Conservation (phyloP, 139 green algal genomes). For the Prasinococcaceae sp. region DNA sequence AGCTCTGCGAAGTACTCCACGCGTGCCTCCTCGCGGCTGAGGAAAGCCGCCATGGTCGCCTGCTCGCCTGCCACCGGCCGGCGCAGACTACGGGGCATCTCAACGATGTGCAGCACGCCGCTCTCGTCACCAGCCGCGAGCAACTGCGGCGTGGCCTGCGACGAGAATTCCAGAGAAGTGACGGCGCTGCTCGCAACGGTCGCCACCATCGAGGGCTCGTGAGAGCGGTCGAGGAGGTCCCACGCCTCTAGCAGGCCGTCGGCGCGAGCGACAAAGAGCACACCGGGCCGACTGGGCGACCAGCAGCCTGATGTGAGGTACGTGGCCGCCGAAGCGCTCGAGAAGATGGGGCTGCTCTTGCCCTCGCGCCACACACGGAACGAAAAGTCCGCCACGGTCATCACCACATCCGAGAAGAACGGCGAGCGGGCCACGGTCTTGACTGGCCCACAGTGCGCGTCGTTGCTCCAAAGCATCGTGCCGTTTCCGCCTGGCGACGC, state of each 20-base stretch:
- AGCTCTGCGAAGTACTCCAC: neutral
- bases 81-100: slow-evolving; percentile 61
- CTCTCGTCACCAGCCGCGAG: slow-evolving; percentile 36
- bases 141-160: slow-evolving; percentile 33
- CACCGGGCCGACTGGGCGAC: slow-evolving; percentile 57
- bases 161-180: slow-evolving; percentile 42
- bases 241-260: slow-evolving; percentile 24
- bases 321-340: slow-evolving; percentile 8
- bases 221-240: slow-evolving; percentile 46
- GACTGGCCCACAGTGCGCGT: slow-evolving; percentile 42
- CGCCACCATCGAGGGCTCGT: slow-evolving; percentile 45
- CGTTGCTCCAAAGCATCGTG: too few species aligned
- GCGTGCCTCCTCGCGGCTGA: slow-evolving; percentile 31
- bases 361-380: slow-evolving; percentile 45
- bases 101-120: slow-evolving; percentile 60
- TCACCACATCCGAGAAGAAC: slow-evolving; percentile 63
- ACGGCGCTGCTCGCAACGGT: slow-evolving; percentile 33
- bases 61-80: slow-evolving; percentile 48
- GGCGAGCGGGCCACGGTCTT: slow-evolving; percentile 46
- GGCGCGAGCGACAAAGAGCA: slow-evolving; percentile 12
- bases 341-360: slow-evolving; percentile 1
- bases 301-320: slow-evolving; percentile 62
- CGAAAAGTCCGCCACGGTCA: slow-evolving; percentile 57
- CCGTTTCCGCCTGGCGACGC: too few species aligned
- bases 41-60: slow-evolving; percentile 40